Evolutionary conservation across 2,329 filamentous ascomycete species (phyloP), one percentile per base, ranked within the genome.

Genomic region (Pseudogymnoascus sp.): DNA sequence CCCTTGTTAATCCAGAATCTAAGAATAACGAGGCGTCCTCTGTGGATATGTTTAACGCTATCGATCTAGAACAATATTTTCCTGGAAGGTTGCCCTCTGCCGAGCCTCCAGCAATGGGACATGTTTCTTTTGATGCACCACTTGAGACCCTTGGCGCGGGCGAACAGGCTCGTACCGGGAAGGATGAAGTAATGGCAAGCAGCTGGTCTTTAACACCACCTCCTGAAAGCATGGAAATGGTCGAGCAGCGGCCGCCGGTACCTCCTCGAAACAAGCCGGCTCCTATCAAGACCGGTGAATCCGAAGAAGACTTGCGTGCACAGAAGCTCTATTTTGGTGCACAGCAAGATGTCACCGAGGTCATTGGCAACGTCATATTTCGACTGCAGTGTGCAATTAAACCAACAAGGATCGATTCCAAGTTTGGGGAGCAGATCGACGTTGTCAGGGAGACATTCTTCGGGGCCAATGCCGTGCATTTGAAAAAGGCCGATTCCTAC

Each of bases 331-430:
- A 66, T 61, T 75, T 74, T 69, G 73, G 73, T 21, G 68, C 72
- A 36, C 95, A 99, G 72, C 93, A 99, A 76, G 95, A 99, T 75
- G 93, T 97, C 4, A 92, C 92, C 11, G 95, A 99, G 75, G 93
- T 97, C 54, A 93, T 97, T 78, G 91, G 91, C 64, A 95, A 93
- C 70, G 90, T 96, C 26, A 85, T 97, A 64, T 92, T 93, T 71
- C 89, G 95, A 61, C 80, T 97, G n/a, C 90, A 95, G 71, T 92
- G 90, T 62, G 93, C 93, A 2, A 93, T 97, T 71, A 86, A 83
- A 64, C 84, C 91, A 5, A 82, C 82, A n/a, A 83, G 82, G 3
- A 78, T 83, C 36, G 85, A 90, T 65, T 74, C 78, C 64, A 77
- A 81, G 5, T 83, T 86, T 51, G 89, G 88, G 2, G 88, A 96